Percentiles rank a stretch among this genome's conserved stretches.
These are phyloP conservation scores for Nicotiana paniculata DNA, from an alignment of 257 asterid species.

Conservation along the genomic window DNA sequence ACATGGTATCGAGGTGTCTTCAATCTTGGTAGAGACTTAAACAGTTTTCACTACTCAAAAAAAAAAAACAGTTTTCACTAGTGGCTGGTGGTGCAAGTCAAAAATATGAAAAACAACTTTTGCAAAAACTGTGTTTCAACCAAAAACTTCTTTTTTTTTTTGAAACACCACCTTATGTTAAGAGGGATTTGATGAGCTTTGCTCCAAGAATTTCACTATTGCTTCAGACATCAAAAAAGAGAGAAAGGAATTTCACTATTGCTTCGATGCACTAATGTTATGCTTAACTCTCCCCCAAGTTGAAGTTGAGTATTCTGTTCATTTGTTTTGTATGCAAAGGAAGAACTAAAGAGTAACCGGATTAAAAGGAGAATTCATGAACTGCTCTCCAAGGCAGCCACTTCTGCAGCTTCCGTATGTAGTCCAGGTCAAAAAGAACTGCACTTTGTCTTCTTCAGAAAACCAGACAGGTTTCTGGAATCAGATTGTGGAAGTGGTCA, in stretches of 20 bases:
- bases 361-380: slow-evolving; percentile 81
- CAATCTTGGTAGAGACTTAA: too few species aligned
- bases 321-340: slow-evolving; percentile 30
- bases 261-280: background rate
- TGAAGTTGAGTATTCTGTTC: background rate
- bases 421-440: slow-evolving; percentile 55
- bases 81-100: too few species aligned
- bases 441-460: slow-evolving; percentile 80
- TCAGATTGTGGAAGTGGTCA: slow-evolving; percentile 40
- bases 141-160: background rate
- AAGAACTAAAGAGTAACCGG: slow-evolving; percentile 77
- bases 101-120: background rate
- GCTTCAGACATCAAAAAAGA: background rate
- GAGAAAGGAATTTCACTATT: background rate
- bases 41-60: too few species aligned
- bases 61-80: too few species aligned
- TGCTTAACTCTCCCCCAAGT: background rate
- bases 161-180: background rate
- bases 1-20: too few species aligned
- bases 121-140: background rate
- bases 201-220: background rate
- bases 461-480: slow-evolving; percentile 69
- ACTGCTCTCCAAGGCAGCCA: slow-evolving; percentile 70
- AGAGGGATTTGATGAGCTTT: background rate
- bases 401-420: slow-evolving; percentile 26